Base-by-base conservation (phyloP, 2,329 filamentous ascomycete species). In the Diaporthe sp. region DNA sequence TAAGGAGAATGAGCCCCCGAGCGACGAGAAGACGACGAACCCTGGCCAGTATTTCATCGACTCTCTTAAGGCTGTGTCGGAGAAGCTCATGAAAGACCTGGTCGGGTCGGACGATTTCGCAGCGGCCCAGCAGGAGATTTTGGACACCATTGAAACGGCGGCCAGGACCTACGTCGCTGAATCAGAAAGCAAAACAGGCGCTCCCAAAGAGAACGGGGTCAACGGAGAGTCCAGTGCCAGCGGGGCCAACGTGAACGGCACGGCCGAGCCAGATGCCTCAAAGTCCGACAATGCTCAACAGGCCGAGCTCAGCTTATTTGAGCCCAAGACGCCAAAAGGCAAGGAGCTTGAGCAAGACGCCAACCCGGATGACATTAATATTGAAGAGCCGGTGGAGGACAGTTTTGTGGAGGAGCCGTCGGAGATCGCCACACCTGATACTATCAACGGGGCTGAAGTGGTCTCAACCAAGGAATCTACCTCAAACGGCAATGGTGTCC, bases 71-170 rank as follows among this genome's bases (percentile, higher is more conserved):
- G 82, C 80, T 17, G 83, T 87, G 9, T 86, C 87, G 2, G 79
- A 81, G 6, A 86, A 84, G 68, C 80, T 91, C 19, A 85, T 87
- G 83, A 81, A 81, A 2, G 79, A 85, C 34, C 76, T 86, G 44
- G 83, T 86, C 68, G 86, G 85, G 39, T 84, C 83, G 2, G 79
- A 73, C 68, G 77, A 82, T 37, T 75, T 82, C 55, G 75, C 73
- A 68, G 79, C 74, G 8, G 79, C 84, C 0, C 87, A 88, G 51
- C 85, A 87, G 73, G 87, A 89, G 10, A 85, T 88, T 5, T 79
- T 91, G 28, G 85, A 89, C 10, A 83, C 85, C 25, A 88, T 92
- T 46, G 85, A 87, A 75, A 84, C 84, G 51, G 90, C 89, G 4
- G 86, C 89, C 0, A 85, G 84, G 61, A 87, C 87, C 74, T 92